Base-by-base conservation (phyloP, 371 early-diverging fungal species). In the Smittium mucronatum region DNA sequence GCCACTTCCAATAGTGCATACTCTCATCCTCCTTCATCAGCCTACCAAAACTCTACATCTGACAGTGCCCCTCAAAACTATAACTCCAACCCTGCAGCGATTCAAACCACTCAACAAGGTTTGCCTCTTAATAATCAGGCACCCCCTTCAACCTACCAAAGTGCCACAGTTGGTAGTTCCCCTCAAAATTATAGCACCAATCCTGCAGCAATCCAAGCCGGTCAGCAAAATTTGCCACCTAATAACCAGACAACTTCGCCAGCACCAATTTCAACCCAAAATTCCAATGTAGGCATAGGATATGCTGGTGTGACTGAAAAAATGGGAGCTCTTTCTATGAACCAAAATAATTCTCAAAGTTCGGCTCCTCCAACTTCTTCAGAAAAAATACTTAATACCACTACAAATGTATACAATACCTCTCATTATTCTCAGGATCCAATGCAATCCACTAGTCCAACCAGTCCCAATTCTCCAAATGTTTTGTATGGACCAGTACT, bases 401-500 rank as follows among this genome's bases (percentile, higher is more conserved):
- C 47, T 47, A 11, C 47, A 47, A 47, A 47, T 21, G 21, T 47
- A 11, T 47, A 47, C 21, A 47, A 47, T 21, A 11, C 47, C 21
- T 5, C 47, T 47, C 47, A 5, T 47, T 5, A 47, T 11, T 11
- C 47, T 47, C 47, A 47, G 21, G 47, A 5, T 11, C 47, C 47
- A 11, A 47, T 21, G 5, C 5, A 47, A 11, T 5, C 11, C 47
- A 11, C 5, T 47, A 47, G 21, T 21, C 5, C 5, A 11, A 47
- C 21, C 47, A 47, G 47, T 21, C 11, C 5, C 47, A 5, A 5
- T 47, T 11, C 11, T 47, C 21, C 47, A 5, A 11, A 21, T 21
- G 47, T 75, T 71, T 35, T 77, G 59, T 64, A 34, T n/a, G 78
- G 78, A 0, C 78, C 78, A 21, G 47, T 77, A 73, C 72, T 78